Conservation (phyloP, 257 asterid species). For the Solanum appendiculatum region DNA sequence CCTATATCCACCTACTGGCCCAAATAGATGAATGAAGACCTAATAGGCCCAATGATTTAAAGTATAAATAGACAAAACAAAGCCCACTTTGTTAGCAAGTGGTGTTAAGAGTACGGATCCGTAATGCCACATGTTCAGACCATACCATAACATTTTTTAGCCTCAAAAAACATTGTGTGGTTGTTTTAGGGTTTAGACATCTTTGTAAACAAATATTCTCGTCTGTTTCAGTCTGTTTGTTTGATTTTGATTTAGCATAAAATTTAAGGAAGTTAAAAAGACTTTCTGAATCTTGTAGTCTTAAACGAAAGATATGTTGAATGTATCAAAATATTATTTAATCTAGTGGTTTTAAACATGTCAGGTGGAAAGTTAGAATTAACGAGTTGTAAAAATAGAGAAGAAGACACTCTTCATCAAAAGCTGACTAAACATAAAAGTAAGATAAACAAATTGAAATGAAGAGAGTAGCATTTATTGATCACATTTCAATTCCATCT, state of each 20-base stretch:
- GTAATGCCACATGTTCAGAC: constrained; percentile 25
- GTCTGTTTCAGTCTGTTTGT: not conserved
- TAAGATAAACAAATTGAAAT: too few species aligned
- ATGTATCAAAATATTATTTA: not conserved
- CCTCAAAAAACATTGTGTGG: not conserved
- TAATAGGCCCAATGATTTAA: not conserved
- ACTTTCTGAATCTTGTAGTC: too few species aligned
- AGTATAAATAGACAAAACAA: not conserved
- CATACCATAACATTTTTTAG: not conserved
- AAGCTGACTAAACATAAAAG: too few species aligned
- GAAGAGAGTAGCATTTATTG: too few species aligned
- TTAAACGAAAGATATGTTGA: not conserved
- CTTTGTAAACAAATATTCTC: not conserved
- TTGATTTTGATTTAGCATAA: not conserved
- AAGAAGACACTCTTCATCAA: not conserved
- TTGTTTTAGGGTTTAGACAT: not conserved
- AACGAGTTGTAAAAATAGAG: not conserved
- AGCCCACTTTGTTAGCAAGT: constrained; percentile 28
- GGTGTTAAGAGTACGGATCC: constrained; percentile 34
- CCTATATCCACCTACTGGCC: not conserved
- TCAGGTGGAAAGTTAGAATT: not conserved
- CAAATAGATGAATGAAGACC: not conserved
- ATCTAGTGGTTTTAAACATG: not conserved
- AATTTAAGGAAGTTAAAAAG: too few species aligned
- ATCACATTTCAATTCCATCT: too few species aligned